Conservation (phyloP, 2,329 filamentous ascomycete species). For the Sordariomycetes sp. region DNA sequence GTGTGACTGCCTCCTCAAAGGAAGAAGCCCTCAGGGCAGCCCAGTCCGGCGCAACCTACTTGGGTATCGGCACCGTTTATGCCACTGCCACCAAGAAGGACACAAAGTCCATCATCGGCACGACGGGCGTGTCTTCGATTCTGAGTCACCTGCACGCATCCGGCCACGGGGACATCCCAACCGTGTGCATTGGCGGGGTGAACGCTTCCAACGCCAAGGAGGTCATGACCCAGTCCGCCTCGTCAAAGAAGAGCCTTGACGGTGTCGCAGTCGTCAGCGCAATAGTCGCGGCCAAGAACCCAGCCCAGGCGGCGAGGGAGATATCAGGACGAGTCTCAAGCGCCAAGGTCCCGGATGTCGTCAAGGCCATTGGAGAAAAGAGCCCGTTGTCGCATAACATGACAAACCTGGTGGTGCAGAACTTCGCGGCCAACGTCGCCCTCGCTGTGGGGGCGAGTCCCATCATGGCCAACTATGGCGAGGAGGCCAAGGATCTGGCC, state of each 20-base stretch:
- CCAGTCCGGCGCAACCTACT: conserved; percentile 72
- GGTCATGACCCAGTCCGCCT: conserved; percentile 60
- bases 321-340: conserved; percentile 38
- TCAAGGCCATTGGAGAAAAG: conserved; percentile 50
- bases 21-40: conserved; percentile 67
- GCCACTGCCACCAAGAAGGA: conserved; percentile 84
- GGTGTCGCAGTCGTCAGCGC: conserved; percentile 87
- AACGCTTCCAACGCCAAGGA: conserved; percentile 66
- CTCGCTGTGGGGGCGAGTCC: conserved; percentile 78
- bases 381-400: conserved; percentile 88
- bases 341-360: conserved; percentile 39
- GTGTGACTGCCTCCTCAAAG: conserved; percentile 70
- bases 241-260: conserved; percentile 52
- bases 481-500: conserved; percentile 75
- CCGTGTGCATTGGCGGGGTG: conserved; percentile 86
- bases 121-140: conserved; percentile 43
- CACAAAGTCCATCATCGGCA: conserved; percentile 58
- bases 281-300: conserved; percentile 65
- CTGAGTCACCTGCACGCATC: conserved; percentile 44
- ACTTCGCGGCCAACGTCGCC: conserved; percentile 87
- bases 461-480: conserved; percentile 86
- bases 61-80: conserved; percentile 86
- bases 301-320: conserved; percentile 50
- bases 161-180: conserved; percentile 36
- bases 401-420: conserved; percentile 94